Evolutionary conservation across 192 early-diverging fungal species (phyloP).

Genomic region (Coemansia furcata): DNA sequence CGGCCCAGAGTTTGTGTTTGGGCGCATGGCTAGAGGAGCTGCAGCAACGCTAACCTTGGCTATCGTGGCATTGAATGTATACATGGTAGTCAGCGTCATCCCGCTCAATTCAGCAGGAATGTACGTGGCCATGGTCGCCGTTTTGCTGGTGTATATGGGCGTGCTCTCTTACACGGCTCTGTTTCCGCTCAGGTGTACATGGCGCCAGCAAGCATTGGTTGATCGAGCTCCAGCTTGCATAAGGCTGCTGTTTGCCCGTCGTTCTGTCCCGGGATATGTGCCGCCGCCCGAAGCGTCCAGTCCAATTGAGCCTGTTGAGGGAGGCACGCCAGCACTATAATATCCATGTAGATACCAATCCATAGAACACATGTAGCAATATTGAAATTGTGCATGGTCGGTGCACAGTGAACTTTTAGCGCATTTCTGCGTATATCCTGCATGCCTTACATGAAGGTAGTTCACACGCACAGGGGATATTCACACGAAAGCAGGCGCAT

Average conservation of each 20-base stretch:
- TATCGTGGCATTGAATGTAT: slow-evolving; percentile 44
- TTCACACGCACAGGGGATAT: not conserved
- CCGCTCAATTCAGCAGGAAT: slow-evolving; percentile 35
- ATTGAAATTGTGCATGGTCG: not conserved
- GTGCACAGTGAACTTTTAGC: not conserved
- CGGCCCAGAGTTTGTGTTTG: slow-evolving; percentile 50
- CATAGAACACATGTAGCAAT: not conserved
- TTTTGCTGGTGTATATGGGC: slow-evolving; percentile 20
- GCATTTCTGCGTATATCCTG: not conserved
- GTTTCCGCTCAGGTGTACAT: slow-evolving; percentile 37
- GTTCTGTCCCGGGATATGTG: not conserved
- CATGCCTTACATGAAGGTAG: not conserved
- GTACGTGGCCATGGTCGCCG: slow-evolving; percentile 40
- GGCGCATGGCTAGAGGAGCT: slow-evolving; percentile 10
- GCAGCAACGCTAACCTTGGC: slow-evolving; percentile 26
- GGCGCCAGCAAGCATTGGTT: slow-evolving; percentile 19
- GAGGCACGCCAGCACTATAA: not conserved
- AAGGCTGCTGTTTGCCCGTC: slow-evolving; percentile 42
- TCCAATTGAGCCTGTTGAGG: not conserved
- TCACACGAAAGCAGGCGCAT: not conserved
- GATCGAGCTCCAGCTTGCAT: slow-evolving; percentile 29
- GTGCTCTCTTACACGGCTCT: slow-evolving; percentile 30
- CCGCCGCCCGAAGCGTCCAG: not conserved
- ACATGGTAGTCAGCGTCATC: slow-evolving; percentile 49
- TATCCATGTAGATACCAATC: no score